Base-by-base conservation (phyloP, 257 asterid species). In the Paraleonurus japonicus region DNA sequence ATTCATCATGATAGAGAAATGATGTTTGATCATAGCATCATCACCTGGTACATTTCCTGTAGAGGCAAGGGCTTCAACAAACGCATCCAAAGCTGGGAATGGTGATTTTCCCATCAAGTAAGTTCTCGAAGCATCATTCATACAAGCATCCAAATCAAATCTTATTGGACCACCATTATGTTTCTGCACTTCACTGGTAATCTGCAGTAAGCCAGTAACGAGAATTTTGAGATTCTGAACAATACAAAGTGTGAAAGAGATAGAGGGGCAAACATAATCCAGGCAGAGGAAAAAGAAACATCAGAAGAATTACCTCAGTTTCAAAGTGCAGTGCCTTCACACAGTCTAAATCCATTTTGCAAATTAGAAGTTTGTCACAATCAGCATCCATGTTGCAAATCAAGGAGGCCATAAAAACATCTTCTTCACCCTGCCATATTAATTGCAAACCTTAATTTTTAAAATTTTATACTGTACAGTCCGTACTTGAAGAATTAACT, bases 341-440 rank as follows among this genome's bases (percentile, higher is more conserved):
- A 71, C 92, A 94, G 67, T 91, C 99, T 70, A 82, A 74, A 78
- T 94, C 97, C 97, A 94, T 86, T 86, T 85, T 91, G 87, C 99
- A 94, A 57, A 94, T 85, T 62, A 94, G 80, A 81, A 91, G 92
- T 83, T 85, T 88, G 88, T 89, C 86, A 26, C 86, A 82, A 74
- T 89, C 89, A 69, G 61, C 72, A 67, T 88, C 96, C 81, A 89
- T 80, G 73, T 84, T 81, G 87, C 99, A 94, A 61, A 94, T 94
- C 87, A 94, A 85, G 83, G 99, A 87, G 71, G 89, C 86, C 97
- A 88, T 88, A 61, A 91, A 88, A 66, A 88, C 74, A 76, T 88
- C 97, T 81, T 85, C 95, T 72, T 91, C 95, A 41, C 78, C 77
- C 99, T 91, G 89, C 63, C 82, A 55, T 20, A 67, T 48, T 71